Evolutionary conservation across 768 basidiomycete species (phyloP), one percentile per base, ranked within the genome.

Genomic region (Boletus subcaerulescens): DNA sequence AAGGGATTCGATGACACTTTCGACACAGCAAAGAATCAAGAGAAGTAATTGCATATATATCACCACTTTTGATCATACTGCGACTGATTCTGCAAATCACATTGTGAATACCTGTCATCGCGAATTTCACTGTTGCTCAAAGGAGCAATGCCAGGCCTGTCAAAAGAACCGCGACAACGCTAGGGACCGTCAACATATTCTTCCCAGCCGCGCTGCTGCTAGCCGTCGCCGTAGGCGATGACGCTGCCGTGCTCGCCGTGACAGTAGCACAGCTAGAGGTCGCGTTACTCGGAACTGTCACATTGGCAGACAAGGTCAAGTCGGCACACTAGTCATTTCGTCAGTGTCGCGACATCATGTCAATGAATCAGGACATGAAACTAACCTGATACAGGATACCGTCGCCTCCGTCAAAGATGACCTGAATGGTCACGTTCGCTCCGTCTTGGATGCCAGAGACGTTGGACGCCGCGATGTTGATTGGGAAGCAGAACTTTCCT

Each of bases 321-420:
- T 94, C 93, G 36, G 92, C 80, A 65, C 91, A 94, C 87, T 93
- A 63, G 13, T 47, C 11, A 15, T 56, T 45, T 36, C 17, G 22
- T 58, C 3, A 29, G 36, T 11, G 33, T 26, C 40, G 42, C 20
- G 36, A 9, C 22, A 43, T 47, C 39, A 35, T 20, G 35, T 31
- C n/a, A 29, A 46, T 18, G 20, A 45, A 39, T 43, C 15, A 31
- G 14, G 52, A 39, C 4, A 3, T 15, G 26, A 50, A 48, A 53
- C 58, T 38, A 48, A 81, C 88, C 77, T 92, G 89, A 72, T 78
- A 91, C 9, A 94, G 77, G 29, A 65, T 45, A 20, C 84, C 85
- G 64, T 93, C 91, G 35, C 89, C 89, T 39, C 88, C 89, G 59
- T 82, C 71, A 65, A 72, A 92, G 29, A 81, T 59, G 22, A 91